phyloP scores from a whole-genome alignment of 148 eudicot species.

The Agrostemma githago region DNA sequence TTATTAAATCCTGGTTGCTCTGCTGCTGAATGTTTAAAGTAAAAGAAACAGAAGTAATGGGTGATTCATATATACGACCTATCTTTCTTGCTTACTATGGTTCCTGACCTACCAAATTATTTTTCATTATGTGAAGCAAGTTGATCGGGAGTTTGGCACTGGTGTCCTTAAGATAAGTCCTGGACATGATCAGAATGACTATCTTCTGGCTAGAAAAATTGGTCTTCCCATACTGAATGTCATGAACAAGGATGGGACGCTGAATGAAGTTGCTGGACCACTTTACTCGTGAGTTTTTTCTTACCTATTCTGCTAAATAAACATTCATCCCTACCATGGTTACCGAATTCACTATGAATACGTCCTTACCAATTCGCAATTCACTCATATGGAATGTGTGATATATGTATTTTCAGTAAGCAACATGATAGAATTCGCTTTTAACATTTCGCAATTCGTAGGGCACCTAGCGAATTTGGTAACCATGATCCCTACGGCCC shows the following conservation, averaged over 20 bases:
- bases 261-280: conserved; percentile 82
- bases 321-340: conserved; percentile 1
- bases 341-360: too few relatives aligned
- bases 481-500: background rate
- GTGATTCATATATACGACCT: background rate
- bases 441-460: too few relatives aligned
- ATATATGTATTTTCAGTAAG: too few relatives aligned
- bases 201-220: conserved; percentile 87
- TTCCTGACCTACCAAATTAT: background rate
- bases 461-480: too few relatives aligned
- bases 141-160: conserved; percentile 94
- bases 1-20: background rate
- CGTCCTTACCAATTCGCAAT: too few relatives aligned
- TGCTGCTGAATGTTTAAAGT: background rate
- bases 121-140: conserved; percentile 46
- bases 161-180: conserved; percentile 98
- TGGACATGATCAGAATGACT: conserved; percentile 98
- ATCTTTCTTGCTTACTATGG: background rate
- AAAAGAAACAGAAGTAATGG: background rate
- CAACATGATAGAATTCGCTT: too few relatives aligned
- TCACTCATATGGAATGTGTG: too few relatives aligned
- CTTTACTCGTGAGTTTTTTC: conserved; percentile 52
- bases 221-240: conserved; percentile 94
- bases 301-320: conserved; percentile 3
- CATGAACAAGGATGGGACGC: conserved; percentile 95